phyloP scores from a whole-genome alignment of 768 basidiomycete species.

The Pisolithus microcarpus region DNA sequence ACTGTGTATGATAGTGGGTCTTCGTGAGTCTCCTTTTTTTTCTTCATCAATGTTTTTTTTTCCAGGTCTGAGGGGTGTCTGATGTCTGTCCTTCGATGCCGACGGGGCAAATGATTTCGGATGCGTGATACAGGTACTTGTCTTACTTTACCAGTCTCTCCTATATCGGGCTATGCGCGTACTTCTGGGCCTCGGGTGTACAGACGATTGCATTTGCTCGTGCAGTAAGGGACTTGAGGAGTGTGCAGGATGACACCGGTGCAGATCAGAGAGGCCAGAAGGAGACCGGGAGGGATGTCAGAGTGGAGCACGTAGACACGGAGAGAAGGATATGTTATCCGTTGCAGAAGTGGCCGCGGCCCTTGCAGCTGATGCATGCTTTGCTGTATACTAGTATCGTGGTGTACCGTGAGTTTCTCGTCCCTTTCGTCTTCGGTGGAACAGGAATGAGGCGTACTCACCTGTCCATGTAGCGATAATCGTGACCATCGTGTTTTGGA shows the following conservation, averaged over 20 bases:
- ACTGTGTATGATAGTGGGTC: conserved; percentile 22
- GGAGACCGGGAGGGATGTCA: neutral
- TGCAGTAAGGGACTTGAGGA: conserved; percentile 1
- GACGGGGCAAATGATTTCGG: neutral
- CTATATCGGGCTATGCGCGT: conserved; percentile 55
- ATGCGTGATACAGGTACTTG: conserved; percentile 38
- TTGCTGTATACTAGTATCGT: conserved; percentile 43
- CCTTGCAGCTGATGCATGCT: conserved; percentile 51
- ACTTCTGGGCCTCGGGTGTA: conserved; percentile 51
- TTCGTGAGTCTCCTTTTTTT: conserved; percentile 17
- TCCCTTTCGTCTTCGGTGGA: neutral
- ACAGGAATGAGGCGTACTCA: neutral
- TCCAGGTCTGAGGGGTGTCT: neutral
- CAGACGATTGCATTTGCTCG: conserved; percentile 43
- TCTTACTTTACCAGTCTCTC: conserved; percentile 61
- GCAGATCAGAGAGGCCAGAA: neutral
- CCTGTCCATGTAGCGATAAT: conserved; percentile 42
- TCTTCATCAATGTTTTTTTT: neutral
- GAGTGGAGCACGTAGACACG: conserved; percentile 3
- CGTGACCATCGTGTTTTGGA: conserved; percentile 61
- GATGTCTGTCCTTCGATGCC: neutral
- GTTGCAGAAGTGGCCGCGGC: conserved; percentile 51
- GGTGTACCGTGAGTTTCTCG: conserved; percentile 46
- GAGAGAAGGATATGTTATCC: conserved; percentile 36
- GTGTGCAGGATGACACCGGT: conserved; percentile 1